phyloP scores from a whole-genome alignment of 768 basidiomycete species.

The Termitomyces heimii region DNA sequence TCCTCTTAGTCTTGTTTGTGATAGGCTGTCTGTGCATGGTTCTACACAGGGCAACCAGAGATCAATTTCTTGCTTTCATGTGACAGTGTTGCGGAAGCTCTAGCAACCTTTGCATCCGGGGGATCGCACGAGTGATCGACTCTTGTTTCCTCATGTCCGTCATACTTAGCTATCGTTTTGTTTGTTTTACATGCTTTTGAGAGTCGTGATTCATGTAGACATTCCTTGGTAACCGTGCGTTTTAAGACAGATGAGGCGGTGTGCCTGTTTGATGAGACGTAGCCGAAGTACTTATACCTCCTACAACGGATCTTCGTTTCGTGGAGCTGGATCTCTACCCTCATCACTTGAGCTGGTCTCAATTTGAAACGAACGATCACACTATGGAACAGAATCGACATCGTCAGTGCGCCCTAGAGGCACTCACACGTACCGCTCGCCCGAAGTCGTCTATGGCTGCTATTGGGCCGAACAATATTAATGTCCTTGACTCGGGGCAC shows the following conservation, averaged over 20 bases:
- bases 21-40: constrained; percentile 64
- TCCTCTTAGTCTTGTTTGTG: background rate
- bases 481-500: constrained; percentile 8
- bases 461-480: background rate
- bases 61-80: constrained; percentile 36
- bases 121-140: background rate
- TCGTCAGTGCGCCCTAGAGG: constrained; percentile 18
- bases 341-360: constrained; percentile 19
- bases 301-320: background rate
- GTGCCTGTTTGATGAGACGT: background rate
- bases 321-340: constrained; percentile 16
- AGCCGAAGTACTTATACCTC: constrained; percentile 4
- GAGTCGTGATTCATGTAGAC: background rate
- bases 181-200: background rate
- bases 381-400: constrained; percentile 16
- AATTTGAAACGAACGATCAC: constrained; percentile 6
- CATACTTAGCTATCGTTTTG: background rate
- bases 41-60: constrained; percentile 53
- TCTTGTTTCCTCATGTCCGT: background rate
- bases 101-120: constrained; percentile 15
- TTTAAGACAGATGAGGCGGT: background rate
- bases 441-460: constrained; percentile 1
- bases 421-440: constrained; percentile 12
- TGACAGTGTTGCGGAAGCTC: constrained; percentile 28
- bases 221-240: background rate